A percentile compares a stretch with the other conserved stretches of the same genome.
Conservation (phyloP, 352 stramenopile genomes). For the Globisporangium takayamanum region DNA sequence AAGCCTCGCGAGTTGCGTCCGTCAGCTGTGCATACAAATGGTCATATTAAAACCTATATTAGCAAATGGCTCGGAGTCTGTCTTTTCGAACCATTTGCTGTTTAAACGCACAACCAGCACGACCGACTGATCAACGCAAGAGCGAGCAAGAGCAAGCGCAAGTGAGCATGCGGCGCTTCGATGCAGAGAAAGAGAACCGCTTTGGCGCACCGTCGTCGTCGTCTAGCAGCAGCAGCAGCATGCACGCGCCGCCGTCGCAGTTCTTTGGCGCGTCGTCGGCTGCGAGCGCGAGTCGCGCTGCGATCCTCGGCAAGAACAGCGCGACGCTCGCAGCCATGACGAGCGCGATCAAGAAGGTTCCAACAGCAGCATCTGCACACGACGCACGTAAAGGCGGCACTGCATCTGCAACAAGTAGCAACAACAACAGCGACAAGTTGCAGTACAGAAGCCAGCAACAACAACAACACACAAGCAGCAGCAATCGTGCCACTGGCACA, state of each 20-base stretch:
- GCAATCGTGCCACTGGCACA: neutral
- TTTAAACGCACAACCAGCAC: neutral
- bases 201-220: slow-evolving; percentile 7
- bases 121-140: neutral
- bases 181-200: slow-evolving; percentile 67
- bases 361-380: neutral
- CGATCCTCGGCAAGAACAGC: slow-evolving; percentile 11
- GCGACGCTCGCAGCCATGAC: slow-evolving; percentile 8
- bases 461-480: slow-evolving; percentile 2
- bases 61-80: too few species aligned
- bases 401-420: slow-evolving; percentile 8
- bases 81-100: too few species aligned
- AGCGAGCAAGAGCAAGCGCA: neutral
- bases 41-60: too few species aligned
- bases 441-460: slow-evolving; percentile 1
- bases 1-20: neutral
- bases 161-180: slow-evolving; percentile 42
- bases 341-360: slow-evolving; percentile 5
- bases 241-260: slow-evolving; percentile 12
- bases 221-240: neutral
- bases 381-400: slow-evolving; percentile 3
- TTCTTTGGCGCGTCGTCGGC: slow-evolving; percentile 17
- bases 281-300: slow-evolving; percentile 16
- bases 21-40: too few species aligned
- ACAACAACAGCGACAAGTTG: slow-evolving; percentile 11